These are phyloP conservation scores for Debaryomyces udenii DNA, from an alignment of 1,139 yeast genomes.

Conservation along the genomic window DNA sequence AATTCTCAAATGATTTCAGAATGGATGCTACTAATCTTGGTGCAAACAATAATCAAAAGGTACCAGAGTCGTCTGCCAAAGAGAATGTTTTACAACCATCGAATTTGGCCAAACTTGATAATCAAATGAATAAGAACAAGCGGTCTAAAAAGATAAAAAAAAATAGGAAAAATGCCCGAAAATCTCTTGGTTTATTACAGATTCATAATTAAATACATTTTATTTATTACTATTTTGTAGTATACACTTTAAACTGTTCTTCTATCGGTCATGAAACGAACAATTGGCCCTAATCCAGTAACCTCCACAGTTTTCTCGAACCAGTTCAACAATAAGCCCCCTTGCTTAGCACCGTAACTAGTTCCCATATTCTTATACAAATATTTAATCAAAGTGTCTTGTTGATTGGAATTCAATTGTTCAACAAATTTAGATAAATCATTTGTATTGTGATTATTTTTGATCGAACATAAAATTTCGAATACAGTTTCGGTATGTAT, in stretches of 20 bases:
- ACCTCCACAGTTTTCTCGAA: constrained; percentile 84
- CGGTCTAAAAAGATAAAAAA: constrained; percentile 4
- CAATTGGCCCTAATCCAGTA: constrained; percentile 88
- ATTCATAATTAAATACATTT: neutral
- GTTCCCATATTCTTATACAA: constrained; percentile 84
- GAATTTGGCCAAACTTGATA: constrained; percentile 3
- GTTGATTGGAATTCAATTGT: constrained; percentile 62
- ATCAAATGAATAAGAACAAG: neutral
- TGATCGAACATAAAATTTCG: constrained; percentile 73
- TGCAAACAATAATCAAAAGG: too few relatives aligned
- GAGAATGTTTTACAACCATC: constrained; percentile 3
- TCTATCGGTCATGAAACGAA: constrained; percentile 83
- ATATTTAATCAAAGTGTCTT: constrained; percentile 80
- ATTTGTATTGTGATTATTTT: constrained; percentile 53
- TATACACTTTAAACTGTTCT: constrained; percentile 57
- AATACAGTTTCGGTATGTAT: constrained; percentile 60
- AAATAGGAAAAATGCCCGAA: neutral
- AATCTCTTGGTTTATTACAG: too few relatives aligned
- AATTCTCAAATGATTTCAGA: too few relatives aligned
- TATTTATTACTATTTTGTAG: constrained; percentile 7
- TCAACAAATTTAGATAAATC: constrained; percentile 68
- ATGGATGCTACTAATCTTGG: too few relatives aligned
- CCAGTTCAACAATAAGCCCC: constrained; percentile 87
- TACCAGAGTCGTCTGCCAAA: neutral
- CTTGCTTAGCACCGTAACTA: constrained; percentile 79